A percentile compares a stretch with the other conserved stretches of the same genome.
These are phyloP conservation scores for Macrophomina tecta DNA, from an alignment of 2,329 filamentous ascomycete species.

Conservation along the genomic window DNA sequence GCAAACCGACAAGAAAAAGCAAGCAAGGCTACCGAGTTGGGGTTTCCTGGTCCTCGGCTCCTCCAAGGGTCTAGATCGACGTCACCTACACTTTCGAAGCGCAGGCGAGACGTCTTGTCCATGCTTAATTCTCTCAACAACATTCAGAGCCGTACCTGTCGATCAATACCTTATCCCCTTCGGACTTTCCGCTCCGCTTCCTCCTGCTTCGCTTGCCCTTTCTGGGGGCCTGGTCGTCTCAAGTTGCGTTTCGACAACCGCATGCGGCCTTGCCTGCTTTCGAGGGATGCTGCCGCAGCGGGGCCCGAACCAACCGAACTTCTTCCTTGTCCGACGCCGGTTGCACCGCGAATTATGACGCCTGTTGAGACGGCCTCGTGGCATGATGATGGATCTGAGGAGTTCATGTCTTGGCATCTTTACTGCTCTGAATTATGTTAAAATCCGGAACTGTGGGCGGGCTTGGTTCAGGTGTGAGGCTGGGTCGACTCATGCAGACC, in stretches of 20 bases:
- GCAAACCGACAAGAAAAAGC: not conserved
- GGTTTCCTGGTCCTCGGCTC: not conserved
- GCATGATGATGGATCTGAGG: not conserved
- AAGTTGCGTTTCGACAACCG: conserved; percentile 1
- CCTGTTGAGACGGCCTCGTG: not conserved
- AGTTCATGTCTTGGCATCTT: not conserved
- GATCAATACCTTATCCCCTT: not conserved
- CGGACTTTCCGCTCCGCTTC: not conserved
- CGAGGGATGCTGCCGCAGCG: not conserved
- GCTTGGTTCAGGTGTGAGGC: not conserved
- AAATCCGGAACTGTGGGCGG: not conserved
- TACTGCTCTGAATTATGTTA: not conserved
- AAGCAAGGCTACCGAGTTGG: not conserved
- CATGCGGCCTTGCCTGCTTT: not conserved
- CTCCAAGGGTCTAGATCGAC: not conserved
- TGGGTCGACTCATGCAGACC: not conserved
- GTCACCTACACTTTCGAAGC: conserved; percentile 10
- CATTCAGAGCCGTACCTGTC: not conserved
- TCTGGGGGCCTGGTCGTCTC: conserved; percentile 5
- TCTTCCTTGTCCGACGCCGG: not conserved
- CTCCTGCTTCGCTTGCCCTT: not conserved
- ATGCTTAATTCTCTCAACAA: not conserved
- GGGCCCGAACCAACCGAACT: not conserved
- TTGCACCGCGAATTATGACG: not conserved
- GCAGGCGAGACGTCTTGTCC: conserved; percentile 7